phyloP scores from a whole-genome alignment of 352 stramenopile genomes.

The Achlya hypogyna region DNA sequence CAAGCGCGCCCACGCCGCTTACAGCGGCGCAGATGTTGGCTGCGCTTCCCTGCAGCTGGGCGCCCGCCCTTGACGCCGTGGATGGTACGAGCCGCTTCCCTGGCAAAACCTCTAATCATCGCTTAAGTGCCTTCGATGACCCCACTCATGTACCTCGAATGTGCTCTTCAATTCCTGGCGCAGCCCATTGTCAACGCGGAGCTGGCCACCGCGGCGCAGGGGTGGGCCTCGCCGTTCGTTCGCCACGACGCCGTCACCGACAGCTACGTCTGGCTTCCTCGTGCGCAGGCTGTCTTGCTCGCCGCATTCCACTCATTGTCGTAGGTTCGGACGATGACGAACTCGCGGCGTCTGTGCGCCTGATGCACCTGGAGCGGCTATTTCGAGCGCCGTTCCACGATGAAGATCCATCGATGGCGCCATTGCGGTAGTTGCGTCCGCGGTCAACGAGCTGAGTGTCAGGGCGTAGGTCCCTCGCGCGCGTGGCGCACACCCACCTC shows the following conservation, averaged over 20 bases:
- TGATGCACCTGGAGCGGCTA: constrained; percentile 8
- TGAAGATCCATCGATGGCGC: background rate
- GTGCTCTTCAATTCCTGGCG: constrained; percentile 1
- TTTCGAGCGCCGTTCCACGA: constrained; percentile 3
- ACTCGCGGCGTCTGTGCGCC: background rate
- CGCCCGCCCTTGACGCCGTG: background rate
- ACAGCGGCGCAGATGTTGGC: background rate
- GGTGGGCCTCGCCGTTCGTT: constrained; percentile 6
- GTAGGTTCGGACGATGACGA: background rate
- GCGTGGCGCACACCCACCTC: no score
- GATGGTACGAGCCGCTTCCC: background rate
- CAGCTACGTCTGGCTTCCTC: background rate
- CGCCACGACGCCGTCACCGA: background rate
- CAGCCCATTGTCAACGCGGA: background rate
- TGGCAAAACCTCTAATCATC: background rate
- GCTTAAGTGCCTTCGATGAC: background rate
- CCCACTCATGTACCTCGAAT: constrained; percentile 1
- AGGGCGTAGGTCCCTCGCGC: no score
- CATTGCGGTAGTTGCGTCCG: background rate
- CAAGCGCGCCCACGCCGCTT: background rate
- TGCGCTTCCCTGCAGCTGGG: background rate
- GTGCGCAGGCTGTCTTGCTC: background rate
- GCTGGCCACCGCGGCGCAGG: background rate
- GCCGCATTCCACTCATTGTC: background rate
- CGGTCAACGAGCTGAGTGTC: no score